A percentile compares a stretch with the other conserved stretches of the same genome.
Conservation (phyloP, 2,329 filamentous ascomycete genomes). For the Beauveria rudraprayagi region DNA sequence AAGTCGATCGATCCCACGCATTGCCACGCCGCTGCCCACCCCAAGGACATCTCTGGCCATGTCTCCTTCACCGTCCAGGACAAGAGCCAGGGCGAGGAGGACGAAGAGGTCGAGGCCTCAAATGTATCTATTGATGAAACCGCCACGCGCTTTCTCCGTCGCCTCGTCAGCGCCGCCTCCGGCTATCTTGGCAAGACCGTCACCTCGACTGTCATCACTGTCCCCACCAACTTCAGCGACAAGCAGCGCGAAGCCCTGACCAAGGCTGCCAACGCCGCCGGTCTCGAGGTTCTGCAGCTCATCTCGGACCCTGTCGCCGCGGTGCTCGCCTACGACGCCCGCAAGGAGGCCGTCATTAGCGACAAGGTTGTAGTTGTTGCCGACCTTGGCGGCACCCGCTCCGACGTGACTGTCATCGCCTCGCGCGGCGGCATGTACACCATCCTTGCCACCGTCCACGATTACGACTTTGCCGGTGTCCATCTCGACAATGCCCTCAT, state of each 20-base stretch:
- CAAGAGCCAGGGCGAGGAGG: conserved; percentile 37
- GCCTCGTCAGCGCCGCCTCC: conserved; percentile 73
- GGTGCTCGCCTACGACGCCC: conserved; percentile 83
- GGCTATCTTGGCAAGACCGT: conserved; percentile 91
- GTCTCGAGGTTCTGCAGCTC: conserved; percentile 83
- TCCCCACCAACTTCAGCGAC: conserved; percentile 88
- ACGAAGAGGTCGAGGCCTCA: conserved; percentile 45
- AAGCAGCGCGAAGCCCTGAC: conserved; percentile 75
- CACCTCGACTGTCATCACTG: conserved; percentile 87
- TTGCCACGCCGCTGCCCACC: conserved; percentile 88
- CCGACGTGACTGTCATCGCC: conserved; percentile 83
- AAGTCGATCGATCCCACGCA: conserved; percentile 94
- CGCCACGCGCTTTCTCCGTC: conserved; percentile 74
- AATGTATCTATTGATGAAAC: conserved; percentile 72
- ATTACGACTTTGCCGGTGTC: conserved; percentile 85
- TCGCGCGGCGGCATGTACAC: conserved; percentile 95
- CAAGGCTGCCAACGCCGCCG: conserved; percentile 70
- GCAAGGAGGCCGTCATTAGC: conserved; percentile 60
- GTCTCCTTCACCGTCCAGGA: conserved; percentile 82
- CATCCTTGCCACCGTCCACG: conserved; percentile 84
- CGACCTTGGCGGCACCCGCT: conserved; percentile 86
- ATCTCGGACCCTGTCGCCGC: conserved; percentile 87
- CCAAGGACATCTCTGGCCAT: conserved; percentile 61
- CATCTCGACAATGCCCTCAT: conserved; percentile 85
- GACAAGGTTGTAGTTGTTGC: conserved; percentile 91